Evolutionary conservation across 2,329 filamentous ascomycete species (phyloP).

Genomic region (Lachnellula arida): DNA sequence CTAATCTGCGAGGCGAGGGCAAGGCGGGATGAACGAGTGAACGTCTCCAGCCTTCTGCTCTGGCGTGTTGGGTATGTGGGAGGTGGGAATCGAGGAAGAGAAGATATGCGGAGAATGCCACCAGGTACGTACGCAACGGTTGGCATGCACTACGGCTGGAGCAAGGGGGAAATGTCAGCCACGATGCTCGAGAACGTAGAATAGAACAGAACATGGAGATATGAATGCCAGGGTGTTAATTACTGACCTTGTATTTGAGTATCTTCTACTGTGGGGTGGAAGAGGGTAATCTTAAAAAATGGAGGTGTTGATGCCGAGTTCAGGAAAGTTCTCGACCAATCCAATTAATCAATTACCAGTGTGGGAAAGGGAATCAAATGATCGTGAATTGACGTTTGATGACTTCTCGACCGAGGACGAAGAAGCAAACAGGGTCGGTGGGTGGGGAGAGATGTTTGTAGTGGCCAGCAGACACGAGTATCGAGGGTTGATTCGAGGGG

Average conservation of each 20-base stretch:
- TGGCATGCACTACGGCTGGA: constrained; percentile 31
- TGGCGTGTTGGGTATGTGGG: constrained; percentile 14
- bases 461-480: too few species aligned
- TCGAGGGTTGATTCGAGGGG: neutral
- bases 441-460: constrained; percentile 1
- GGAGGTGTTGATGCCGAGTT: constrained; percentile 11
- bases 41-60: constrained; percentile 32
- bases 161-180: constrained; percentile 29
- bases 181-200: constrained; percentile 5
- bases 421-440: neutral
- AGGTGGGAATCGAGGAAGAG: constrained; percentile 14
- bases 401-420: constrained; percentile 4
- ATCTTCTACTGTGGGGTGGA: constrained; percentile 8
- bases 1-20: constrained; percentile 23
- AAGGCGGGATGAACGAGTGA: constrained; percentile 35
- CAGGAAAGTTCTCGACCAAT: constrained; percentile 9
- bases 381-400: constrained; percentile 11
- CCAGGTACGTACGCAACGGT: constrained; percentile 28
- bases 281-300: constrained; percentile 24
- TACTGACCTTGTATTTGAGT: constrained; percentile 17
- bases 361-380: constrained; percentile 6
- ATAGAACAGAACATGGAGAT: neutral
- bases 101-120: constrained; percentile 25
- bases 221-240: neutral
- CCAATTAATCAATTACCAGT: constrained; percentile 6